Evolutionary conservation across 176 grass and related monocot genomes (phyloP), one percentile per base, ranked within the genome.

Genomic region (Musa beccarii): DNA sequence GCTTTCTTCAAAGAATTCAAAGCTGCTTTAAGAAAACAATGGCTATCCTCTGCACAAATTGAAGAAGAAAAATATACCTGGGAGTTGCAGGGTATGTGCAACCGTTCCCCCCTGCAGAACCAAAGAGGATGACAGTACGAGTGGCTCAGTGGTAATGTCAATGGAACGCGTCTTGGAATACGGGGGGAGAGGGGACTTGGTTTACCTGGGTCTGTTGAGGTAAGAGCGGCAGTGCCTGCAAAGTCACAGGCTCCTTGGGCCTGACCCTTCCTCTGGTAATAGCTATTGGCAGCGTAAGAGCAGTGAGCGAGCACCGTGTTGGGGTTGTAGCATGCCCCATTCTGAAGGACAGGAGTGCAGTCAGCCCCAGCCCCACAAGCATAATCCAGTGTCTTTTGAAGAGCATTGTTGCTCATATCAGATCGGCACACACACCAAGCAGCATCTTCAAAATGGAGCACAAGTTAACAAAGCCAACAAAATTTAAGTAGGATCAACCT

Each of bases 341-440:
- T 77, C 52, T 53, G 75, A 3, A 0, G 4, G 49, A 77, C 53
- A 1, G 11, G 75, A 13, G 10, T 77, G 61, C 75, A 77, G 59
- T 77, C 75, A 25, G 75, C 75, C 19, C 75, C 75, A 25, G 75
- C 61, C 66, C 75, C 75, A 77, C 75, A 77, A 25, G 75, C 75
- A 77, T 77, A 77, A 49, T 77, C 75, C 61, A 77, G 49, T 19
- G 75, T 2, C 61, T 77, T 77, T 20, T 77, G 75, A 21, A 77
- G 75, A 11, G 19, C 6, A 8, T 1, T 11, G 75, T n/a, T 77
- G 61, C 75, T 26, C 75, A 25, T 12, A 53, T 77, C 75, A 66
- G 75, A 52, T 19, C 61, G 59, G 75, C 75, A 77, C 20, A 77
- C 75, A 66, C 75, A 66, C 75, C 75, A 77, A 52, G 61, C 49